Evolutionary conservation across 441 rosid species (phyloP), one percentile per base, ranked within the genome.

Genomic region (Hypseocharis bilobata): DNA sequence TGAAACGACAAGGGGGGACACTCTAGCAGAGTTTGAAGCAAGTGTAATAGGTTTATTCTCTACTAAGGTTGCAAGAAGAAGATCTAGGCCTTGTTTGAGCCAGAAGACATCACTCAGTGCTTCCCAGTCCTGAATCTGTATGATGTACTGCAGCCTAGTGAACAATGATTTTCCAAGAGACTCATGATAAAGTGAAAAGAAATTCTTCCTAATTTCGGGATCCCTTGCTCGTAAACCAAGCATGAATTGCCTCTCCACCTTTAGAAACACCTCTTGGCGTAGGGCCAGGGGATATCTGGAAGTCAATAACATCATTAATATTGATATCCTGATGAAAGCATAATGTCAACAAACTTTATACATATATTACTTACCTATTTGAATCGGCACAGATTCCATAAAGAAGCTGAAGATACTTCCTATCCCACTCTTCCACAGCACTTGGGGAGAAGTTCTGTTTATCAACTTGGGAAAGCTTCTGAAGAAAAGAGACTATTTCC

Each of bases 1-100:
- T 29, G 88, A 82, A 71, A 70, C 70, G 66, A 82, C 76, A 70
- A 94, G 80, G 17, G 94, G 85, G 45, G 80, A 75, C 70, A 94
- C 81, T 85, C 91, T 85, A 54, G 99, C 99, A 78, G 96, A 86
- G 77, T 94, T 91, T 60, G 97, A 86, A 65, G 97, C 99, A 63
- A 94, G 88, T 19, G 92, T 94, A 72, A 94, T 91, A 52, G 94
- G 89, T 74, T 89, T 84, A 71, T 85, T 82, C 80, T 86, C 92
- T n/a, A 88, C 88, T 67, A 91, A 81, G 66, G 89, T 84, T 60
- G 99, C 96, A 58, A 94, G 81, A 71, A 94, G 93, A 69, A 94
- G 93, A 86, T 94, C 97, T 74, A 94, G 92, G 67, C 99, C 97
- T 76, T 94, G 99, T 77, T 94, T 94, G 77, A 94, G 94, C 99